Evolutionary conservation across 1,284 basidiomycete genomes (phyloP), one percentile per base, ranked within the genome.

Genomic region (Pulchroboletus neoregius): DNA sequence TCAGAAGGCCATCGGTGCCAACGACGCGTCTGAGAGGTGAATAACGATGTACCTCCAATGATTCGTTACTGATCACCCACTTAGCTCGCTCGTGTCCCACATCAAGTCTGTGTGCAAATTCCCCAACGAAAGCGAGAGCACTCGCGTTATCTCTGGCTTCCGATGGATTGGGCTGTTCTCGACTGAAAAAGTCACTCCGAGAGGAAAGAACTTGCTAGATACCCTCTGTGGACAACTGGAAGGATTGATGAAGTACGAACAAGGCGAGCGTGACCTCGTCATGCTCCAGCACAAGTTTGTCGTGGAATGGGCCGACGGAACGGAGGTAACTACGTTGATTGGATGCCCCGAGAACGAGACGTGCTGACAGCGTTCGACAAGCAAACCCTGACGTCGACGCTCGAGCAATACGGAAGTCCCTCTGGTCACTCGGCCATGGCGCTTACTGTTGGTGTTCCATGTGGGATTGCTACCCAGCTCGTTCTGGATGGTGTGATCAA

Each of bases 241-340:
- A 75, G 79, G 75, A 55, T 81, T 96, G 68, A 97, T 96, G 87
- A 80, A 84, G 67, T 98, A 97, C 72, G 87, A 84, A 53, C 72
- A 78, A 39, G 91, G 91, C 53, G 94, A 98, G 72, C 85, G 93
- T 16, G 95, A 99, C 69, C 82, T 98, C 56, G 91, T 99, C 57
- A 91, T 97, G 82, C 82, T 99, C 44, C 94, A 98, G 72, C 95
- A 99, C 80, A 95, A 94, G 72, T 96, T 97, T 65, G 72, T 90
- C 58, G 84, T 96, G 38, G 81, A 92, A 65, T 89, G 87, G 80
- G 74, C 78, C 31, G 90, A 95, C 63, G 93, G 94, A 43, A 79
- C 72, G 40, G 73, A 78, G 67, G 88, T 87, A 49, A 49, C 76
- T 62, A 37, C 5, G 12, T 45, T 7, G 34, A 27, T 33, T 6